A percentile compares a stretch with the other conserved stretches of the same genome.
Conservation (phyloP, 2,329 filamentous ascomycete genomes). For the Aspergillus novoparasiticus region DNA sequence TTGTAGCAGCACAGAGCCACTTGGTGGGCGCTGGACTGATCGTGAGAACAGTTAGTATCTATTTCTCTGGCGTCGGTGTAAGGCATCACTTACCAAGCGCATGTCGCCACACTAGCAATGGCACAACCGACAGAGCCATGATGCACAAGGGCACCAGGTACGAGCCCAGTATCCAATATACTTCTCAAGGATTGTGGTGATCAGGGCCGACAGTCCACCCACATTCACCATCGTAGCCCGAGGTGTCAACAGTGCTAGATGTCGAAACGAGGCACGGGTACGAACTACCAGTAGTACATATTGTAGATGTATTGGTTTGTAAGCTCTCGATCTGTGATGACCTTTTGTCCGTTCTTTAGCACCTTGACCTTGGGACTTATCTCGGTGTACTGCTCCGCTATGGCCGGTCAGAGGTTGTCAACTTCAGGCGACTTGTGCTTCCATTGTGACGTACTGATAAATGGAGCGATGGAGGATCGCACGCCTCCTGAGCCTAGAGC, state of each 20-base stretch:
- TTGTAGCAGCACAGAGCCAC: not conserved
- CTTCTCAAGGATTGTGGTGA: not conserved
- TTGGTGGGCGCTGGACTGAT: not conserved
- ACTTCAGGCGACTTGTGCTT: not conserved
- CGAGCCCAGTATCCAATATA: not conserved
- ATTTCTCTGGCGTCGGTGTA: not conserved
- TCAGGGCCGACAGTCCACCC: not conserved
- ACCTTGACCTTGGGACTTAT: not conserved
- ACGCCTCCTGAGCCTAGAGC: too few species aligned
- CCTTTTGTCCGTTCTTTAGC: not conserved
- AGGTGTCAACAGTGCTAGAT: not conserved
- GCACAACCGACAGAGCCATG: not conserved
- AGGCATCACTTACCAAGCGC: not conserved
- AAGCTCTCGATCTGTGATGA: not conserved
- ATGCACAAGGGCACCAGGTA: not conserved
- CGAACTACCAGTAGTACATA: not conserved
- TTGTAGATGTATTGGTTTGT: not conserved
- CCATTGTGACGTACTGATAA: not conserved
- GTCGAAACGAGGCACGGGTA: not conserved
- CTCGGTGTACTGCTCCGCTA: constrained; percentile 4
- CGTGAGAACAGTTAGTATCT: not conserved
- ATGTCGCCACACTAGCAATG: not conserved
- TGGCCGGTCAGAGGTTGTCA: not conserved
- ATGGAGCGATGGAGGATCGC: not conserved
- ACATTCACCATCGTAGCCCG: not conserved